Percentiles rank a stretch among this genome's conserved stretches.
Evolutionary conservation across 805 yeast genomes (phyloP).

Genomic region (fission yeast (Schizosaccharomyces pombe)): DNA sequence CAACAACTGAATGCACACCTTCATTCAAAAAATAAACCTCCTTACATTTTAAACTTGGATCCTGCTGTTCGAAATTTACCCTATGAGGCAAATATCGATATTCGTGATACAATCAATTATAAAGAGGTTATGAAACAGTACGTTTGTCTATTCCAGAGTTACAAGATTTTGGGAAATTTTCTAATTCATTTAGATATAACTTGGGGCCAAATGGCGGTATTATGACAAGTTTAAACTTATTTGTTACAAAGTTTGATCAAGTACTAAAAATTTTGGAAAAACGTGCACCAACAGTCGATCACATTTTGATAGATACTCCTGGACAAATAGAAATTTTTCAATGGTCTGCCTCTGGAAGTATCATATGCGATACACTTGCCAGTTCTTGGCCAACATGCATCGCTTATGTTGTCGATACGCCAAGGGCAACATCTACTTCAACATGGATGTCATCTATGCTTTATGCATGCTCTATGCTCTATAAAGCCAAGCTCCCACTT

Average conservation of each 20-base stretch:
- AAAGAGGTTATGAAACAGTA: slow-evolving; percentile 83
- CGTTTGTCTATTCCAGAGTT: not conserved
- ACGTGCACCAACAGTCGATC: slow-evolving; percentile 29
- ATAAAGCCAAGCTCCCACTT: slow-evolving; percentile 92
- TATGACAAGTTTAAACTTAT: slow-evolving; percentile 77
- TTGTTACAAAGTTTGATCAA: slow-evolving; percentile 89
- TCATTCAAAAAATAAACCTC: slow-evolving; percentile 42
- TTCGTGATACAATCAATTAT: slow-evolving; percentile 85
- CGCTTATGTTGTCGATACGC: slow-evolving; percentile 91
- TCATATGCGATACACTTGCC: slow-evolving; percentile 89
- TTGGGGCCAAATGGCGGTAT: slow-evolving; percentile 97
- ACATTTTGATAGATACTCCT: slow-evolving; percentile 85
- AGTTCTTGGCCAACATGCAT: slow-evolving; percentile 85
- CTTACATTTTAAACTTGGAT: slow-evolving; percentile 82
- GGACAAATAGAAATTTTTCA: slow-evolving; percentile 97
- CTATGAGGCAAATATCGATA: slow-evolving; percentile 81
- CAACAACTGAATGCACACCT: slow-evolving; percentile 80
- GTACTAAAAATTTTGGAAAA: slow-evolving; percentile 70
- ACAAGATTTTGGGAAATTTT: not conserved
- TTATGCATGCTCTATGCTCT: slow-evolving; percentile 88
- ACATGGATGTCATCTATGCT: slow-evolving; percentile 96
- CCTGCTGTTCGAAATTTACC: slow-evolving; percentile 94
- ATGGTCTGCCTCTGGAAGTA: slow-evolving; percentile 90
- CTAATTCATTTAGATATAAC: slow-evolving; percentile 23
- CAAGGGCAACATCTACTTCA: slow-evolving; percentile 79